phyloP scores from a whole-genome alignment of 2,329 filamentous ascomycete species.

The Tolypocladium amazonense region DNA sequence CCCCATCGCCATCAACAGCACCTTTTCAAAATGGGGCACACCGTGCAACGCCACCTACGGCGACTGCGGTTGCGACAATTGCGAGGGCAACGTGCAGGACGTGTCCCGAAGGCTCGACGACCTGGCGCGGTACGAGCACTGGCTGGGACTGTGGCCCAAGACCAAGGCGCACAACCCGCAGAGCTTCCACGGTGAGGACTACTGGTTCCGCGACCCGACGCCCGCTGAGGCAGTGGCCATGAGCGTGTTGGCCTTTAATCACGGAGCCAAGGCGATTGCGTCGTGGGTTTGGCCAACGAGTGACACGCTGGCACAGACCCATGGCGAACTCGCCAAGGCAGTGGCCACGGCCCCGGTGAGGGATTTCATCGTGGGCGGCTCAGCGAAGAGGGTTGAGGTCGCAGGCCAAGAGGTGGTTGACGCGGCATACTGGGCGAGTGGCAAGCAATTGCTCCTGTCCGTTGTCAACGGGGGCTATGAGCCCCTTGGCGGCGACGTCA shows the following conservation, averaged over 20 bases:
- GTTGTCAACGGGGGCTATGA: conserved; percentile 13
- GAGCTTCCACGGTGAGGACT: conserved; percentile 35
- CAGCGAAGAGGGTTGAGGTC: conserved; percentile 6
- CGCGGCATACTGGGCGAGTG: conserved; percentile 11
- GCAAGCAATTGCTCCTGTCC: conserved; percentile 8
- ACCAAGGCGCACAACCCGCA: conserved; percentile 35
- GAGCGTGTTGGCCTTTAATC: conserved; percentile 32
- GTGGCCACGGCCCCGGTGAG: conserved; percentile 24
- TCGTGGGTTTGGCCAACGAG: conserved; percentile 35
- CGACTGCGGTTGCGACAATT: conserved; percentile 54
- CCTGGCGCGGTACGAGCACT: conserved; percentile 24
- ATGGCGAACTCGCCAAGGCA: conserved; percentile 26
- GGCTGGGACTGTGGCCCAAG: conserved; percentile 31
- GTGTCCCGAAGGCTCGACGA: conserved; percentile 31
- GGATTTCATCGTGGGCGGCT: conserved; percentile 26
- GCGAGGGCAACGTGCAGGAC: conserved; percentile 40
- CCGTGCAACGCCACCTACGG: conserved; percentile 48
- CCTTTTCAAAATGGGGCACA: conserved; percentile 44
- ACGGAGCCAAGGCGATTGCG: conserved; percentile 31
- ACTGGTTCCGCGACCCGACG: conserved; percentile 36
- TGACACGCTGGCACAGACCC: conserved; percentile 22
- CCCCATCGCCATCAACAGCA: conserved; percentile 46
- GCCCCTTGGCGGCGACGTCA: conserved; percentile 4
- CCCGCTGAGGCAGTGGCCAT: conserved; percentile 31
- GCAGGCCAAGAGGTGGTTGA: conserved; percentile 6